A percentile compares a stretch with the other conserved stretches of the same genome.
Conservation (phyloP, 2,329 filamentous ascomycete genomes). For the Paraphaeosphaeria minitans region DNA sequence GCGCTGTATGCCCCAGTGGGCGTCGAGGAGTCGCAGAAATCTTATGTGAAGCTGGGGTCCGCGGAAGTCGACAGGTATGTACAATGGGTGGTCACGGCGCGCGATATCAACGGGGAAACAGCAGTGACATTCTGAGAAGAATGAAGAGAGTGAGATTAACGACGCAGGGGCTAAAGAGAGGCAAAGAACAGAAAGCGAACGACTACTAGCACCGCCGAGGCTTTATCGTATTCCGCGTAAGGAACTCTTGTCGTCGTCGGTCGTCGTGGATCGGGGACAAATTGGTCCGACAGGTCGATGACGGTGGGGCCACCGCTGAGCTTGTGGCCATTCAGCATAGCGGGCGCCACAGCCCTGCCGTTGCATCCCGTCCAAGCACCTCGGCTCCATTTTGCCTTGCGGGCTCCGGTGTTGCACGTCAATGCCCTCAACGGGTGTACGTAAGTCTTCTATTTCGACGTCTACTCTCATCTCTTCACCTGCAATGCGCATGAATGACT, state of each 20-base stretch:
- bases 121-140: neutral
- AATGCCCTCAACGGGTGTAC: neutral
- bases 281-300: conserved; percentile 3
- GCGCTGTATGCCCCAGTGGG: conserved; percentile 20
- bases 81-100: neutral
- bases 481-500: neutral
- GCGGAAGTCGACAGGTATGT: conserved; percentile 3
- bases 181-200: conserved; percentile 1
- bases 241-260: conserved; percentile 9
- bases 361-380: neutral
- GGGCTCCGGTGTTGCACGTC: neutral
- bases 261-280: conserved; percentile 5
- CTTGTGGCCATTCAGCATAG: neutral
- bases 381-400: conserved; percentile 1
- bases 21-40: conserved; percentile 8
- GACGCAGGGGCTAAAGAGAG: neutral
- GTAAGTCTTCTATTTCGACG: neutral
- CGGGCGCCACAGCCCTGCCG: neutral
- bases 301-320: neutral
- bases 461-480: neutral
- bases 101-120: conserved; percentile 3
- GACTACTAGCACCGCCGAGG: conserved; percentile 7
- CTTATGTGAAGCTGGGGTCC: neutral
- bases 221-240: conserved; percentile 1
- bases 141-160: neutral